Percentiles rank a stretch among this genome's conserved stretches.
These are phyloP conservation scores for Macadamia tetraphylla DNA, from an alignment of 164 flowering plant genomes.

Conservation along the genomic window DNA sequence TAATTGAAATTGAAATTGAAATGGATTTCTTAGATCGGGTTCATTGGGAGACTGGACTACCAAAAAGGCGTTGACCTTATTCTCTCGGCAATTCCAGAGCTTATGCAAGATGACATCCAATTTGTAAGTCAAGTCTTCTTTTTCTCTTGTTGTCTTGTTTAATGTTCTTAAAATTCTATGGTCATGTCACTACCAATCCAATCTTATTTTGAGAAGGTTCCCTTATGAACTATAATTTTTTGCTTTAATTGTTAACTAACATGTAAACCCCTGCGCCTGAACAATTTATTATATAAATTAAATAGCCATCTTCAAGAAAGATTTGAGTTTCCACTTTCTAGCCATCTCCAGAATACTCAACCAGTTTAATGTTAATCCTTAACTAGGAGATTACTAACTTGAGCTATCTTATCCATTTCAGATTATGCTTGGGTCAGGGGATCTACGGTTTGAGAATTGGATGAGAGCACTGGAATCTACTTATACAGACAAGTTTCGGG, in stretches of 20 bases:
- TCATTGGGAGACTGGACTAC: conserved; percentile 92
- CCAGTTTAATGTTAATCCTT: background rate
- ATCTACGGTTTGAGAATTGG: conserved; percentile 69
- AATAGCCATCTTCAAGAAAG: no score
- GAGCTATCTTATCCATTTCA: conserved; percentile 23
- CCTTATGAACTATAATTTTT: background rate
- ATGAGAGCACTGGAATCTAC: conserved; percentile 66
- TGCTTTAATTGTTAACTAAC: background rate
- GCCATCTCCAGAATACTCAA: no score
- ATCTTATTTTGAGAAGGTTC: background rate
- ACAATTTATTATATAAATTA: no score
- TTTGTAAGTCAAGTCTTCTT: conserved; percentile 48
- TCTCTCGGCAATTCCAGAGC: conserved; percentile 54
- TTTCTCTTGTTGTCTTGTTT: background rate
- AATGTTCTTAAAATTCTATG: background rate
- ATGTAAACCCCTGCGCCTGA: background rate
- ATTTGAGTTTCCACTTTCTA: no score
- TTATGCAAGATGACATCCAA: conserved; percentile 83
- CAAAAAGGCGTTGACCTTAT: conserved; percentile 93
- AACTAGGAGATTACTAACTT: background rate
- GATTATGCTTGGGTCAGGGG: conserved; percentile 98
- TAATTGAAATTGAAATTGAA: conserved; percentile 1
- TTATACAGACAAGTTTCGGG: conserved; percentile 73
- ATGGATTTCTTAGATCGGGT: conserved; percentile 58
- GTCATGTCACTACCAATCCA: background rate